Evolutionary conservation across 345 rosid genomes (phyloP), one percentile per base, ranked within the genome.

Genomic region (Lepidium sativum): DNA sequence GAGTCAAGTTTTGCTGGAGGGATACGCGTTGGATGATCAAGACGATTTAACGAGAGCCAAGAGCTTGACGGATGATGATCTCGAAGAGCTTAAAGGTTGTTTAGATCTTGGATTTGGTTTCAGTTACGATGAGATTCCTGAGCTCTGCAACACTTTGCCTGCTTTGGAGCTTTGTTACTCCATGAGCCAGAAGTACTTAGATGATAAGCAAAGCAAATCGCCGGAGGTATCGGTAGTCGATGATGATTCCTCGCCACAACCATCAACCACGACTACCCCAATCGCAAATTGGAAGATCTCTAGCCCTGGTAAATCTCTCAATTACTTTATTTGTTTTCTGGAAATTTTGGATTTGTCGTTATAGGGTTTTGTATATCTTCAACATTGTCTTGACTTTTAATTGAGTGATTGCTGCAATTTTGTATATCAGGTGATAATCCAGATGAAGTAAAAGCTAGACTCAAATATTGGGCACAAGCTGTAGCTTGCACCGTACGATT

Each of bases 141-240:
- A 88, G 80, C 95, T 91, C 11, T 88, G 98, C 69, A 86, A 79
- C 62, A 91, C 98, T 21, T 68, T 91, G 78, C 98, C 96, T 39
- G 98, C 98, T 6, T 90, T 91, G 23, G 96, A 91, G 81, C 81
- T 91, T 0, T 91, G 98, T 60, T 91, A 91, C 75, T 91, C 98
- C 5, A 86, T 91, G 96, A 84, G 86, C 67, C 96, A 88, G 78
- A 91, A 80, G 82, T 91, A 81, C 49, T 79, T 71, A 12, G 98
- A 86, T 69, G 98, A 91, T 31, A 42, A 58, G 17, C 84, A 80
- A 13, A 81, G 74, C 32, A 87, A 77, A 41, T 70, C 81, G 1
- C 72, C 83, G 11, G 92, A 79, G 21, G 42, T 68, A 38, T 57
- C 79, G 41, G 37, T 74, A 29, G 40, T 14, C 18, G 20, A 75